phyloP scores from a whole-genome alignment of 2,329 filamentous ascomycete genomes.

The Sporothrix humicola region DNA sequence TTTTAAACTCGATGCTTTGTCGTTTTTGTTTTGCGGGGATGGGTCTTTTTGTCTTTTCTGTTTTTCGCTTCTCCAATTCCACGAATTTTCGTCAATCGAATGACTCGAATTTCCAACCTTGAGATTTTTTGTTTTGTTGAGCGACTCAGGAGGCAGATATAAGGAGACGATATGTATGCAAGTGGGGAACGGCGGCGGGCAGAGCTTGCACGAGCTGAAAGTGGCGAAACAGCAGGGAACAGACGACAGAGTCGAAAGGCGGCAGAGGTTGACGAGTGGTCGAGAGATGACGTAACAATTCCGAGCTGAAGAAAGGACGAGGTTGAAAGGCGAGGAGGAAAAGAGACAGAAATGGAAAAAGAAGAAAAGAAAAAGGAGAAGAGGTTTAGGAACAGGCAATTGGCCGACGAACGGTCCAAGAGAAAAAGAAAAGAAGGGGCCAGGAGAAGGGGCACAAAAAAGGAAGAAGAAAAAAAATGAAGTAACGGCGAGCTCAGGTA shows the following conservation, averaged over 20 bases:
- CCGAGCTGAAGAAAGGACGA: background rate
- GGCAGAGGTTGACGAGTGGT: slow-evolving; percentile 6
- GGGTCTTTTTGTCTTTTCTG: background rate
- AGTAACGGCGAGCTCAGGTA: background rate
- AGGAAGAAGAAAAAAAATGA: no score
- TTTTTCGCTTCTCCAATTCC: background rate
- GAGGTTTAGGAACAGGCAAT: slow-evolving; percentile 17
- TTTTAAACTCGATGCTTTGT: background rate
- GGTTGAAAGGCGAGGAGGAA: background rate
- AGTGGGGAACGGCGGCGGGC: slow-evolving; percentile 3
- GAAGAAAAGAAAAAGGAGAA: background rate
- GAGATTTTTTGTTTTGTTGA: background rate
- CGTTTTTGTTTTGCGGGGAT: background rate
- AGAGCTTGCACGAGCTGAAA: slow-evolving; percentile 24
- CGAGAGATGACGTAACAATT: background rate
- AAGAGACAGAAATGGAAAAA: background rate
- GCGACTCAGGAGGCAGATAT: background rate
- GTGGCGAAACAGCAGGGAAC: slow-evolving; percentile 17
- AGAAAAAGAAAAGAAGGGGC: slow-evolving; percentile 5
- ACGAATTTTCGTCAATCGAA: background rate
- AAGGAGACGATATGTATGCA: slow-evolving; percentile 8
- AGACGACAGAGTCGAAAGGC: background rate
- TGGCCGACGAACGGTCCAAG: background rate
- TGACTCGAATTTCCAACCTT: background rate
- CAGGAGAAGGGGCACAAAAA: no score